Conservation (phyloP, 2,329 filamentous ascomycete genomes). For the Canariomyces notabilis region DNA sequence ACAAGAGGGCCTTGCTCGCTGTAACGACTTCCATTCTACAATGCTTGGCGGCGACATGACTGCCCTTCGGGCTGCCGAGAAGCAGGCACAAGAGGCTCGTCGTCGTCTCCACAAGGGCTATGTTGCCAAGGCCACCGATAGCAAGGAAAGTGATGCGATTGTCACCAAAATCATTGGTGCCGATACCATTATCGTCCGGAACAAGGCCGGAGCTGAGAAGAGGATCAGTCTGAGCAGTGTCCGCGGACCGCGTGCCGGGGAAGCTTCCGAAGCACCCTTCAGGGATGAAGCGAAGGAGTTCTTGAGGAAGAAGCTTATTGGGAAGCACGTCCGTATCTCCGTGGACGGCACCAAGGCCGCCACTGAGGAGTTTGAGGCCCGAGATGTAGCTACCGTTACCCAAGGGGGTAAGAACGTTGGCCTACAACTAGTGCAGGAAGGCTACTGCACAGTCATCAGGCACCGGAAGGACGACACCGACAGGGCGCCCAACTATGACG, state of each 20-base stretch:
- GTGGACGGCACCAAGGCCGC: conserved; percentile 90
- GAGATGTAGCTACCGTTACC: conserved; percentile 86
- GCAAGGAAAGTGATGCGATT: conserved; percentile 68
- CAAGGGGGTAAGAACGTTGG: conserved; percentile 84
- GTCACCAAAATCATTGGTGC: conserved; percentile 83
- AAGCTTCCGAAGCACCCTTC: conserved; percentile 83
- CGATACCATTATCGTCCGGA: conserved; percentile 82
- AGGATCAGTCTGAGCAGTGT: conserved; percentile 89
- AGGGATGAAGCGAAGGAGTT: conserved; percentile 94
- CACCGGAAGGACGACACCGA: conserved; percentile 94
- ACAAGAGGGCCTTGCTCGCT: conserved; percentile 82
- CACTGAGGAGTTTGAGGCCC: conserved; percentile 84
- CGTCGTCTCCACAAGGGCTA: conserved; percentile 78
- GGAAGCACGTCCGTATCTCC: conserved; percentile 86
- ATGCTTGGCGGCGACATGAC: conserved; percentile 88
- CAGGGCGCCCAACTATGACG: conserved; percentile 89
- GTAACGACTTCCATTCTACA: conserved; percentile 93
- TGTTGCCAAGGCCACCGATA: conserved; percentile 62
- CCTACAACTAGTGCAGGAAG: conserved; percentile 79
- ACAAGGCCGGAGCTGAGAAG: conserved; percentile 80
- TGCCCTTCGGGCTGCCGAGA: conserved; percentile 77
- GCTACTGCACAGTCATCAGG: conserved; percentile 88
- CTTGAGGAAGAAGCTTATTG: conserved; percentile 86
- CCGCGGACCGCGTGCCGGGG: conserved; percentile 82
- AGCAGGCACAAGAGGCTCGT: conserved; percentile 70